Evolutionary conservation across 2,329 filamentous ascomycete species (phyloP), one percentile per base, ranked within the genome.

Genomic region (Sporothrix phasma): DNA sequence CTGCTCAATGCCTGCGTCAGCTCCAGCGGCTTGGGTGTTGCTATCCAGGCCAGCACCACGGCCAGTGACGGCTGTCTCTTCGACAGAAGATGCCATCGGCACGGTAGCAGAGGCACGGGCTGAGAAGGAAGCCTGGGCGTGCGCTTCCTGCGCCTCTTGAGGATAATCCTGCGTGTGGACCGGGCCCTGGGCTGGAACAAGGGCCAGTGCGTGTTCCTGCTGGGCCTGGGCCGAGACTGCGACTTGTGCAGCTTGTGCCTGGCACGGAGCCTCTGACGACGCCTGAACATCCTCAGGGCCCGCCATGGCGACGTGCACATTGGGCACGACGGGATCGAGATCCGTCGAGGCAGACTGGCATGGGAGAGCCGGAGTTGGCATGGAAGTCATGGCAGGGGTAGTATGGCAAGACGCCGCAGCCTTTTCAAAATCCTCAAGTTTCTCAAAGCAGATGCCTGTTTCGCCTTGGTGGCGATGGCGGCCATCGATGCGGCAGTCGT

Each of bases 381-480:
- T 15, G 11, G 47, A 6, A 15, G 17, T 17, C 47, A n/a, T n/a
- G 26, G 15, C 47, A 11, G 47, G 34, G 17, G 17, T 34, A 26
- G 5, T 24, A 11, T n/a, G n/a, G 47, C 5, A 47, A 24, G 17
- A 19, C 8, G 26, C 15, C 15, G 47, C 47, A n/a, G 47, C 47
- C 47, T 51, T 51, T 10, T 51, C 26, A 51, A 31, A 51, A 3
- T 51, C 47, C 3, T 29, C 15, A 10, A 51, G 7, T 7, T 6
- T 24, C 26, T 34, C 29, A 10, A 51, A 51, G 47, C 26, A 51
- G 47, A 51, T 26, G 13, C 37, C 22, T 2, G 24, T 13, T 5
- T 29, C 37, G 22, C 34, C 22, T 13, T 61, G 31, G 41, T 67
- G 66, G 3, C 46, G 49, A 34, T 67, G 66, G 10, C 37, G 58